Evolutionary conservation across 2,329 filamentous ascomycete species (phyloP).

Genomic region (Fulvia fulva): DNA sequence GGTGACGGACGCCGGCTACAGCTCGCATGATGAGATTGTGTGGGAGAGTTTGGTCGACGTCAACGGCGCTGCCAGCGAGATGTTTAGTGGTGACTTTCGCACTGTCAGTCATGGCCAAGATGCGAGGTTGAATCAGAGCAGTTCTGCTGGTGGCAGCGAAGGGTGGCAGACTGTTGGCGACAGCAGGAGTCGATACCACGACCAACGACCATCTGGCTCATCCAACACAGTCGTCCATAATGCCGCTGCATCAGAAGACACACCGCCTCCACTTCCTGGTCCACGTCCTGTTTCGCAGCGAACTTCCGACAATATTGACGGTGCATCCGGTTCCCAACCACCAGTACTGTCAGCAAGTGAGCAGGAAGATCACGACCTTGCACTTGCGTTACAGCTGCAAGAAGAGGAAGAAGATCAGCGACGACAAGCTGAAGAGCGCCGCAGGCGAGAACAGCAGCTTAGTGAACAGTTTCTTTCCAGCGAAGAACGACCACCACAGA

Average conservation of each 20-base stretch:
- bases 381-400: constrained; percentile 85
- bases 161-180: constrained; percentile 56
- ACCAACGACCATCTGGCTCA: constrained; percentile 16
- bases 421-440: constrained; percentile 53
- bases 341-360: constrained; percentile 51
- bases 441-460: constrained; percentile 62
- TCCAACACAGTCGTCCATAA: not conserved
- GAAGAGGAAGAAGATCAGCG: constrained; percentile 87
- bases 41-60: constrained; percentile 94
- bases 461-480: constrained; percentile 65
- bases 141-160: constrained; percentile 33
- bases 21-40: constrained; percentile 81
- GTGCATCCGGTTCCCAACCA: not conserved
- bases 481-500: constrained; percentile 39
- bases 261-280: constrained; percentile 23
- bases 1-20: constrained; percentile 90
- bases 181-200: constrained; percentile 27
- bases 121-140: constrained; percentile 24
- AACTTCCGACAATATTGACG: not conserved
- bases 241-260: constrained; percentile 12
- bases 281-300: constrained; percentile 24
- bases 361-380: constrained; percentile 79
- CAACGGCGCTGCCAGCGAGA: constrained; percentile 75
- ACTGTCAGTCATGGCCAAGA: constrained; percentile 62
- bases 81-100: constrained; percentile 86